Evolutionary conservation across 805 yeast species (phyloP), one percentile per base, ranked within the genome.

Genomic region (Starmerella stigmatis): DNA sequence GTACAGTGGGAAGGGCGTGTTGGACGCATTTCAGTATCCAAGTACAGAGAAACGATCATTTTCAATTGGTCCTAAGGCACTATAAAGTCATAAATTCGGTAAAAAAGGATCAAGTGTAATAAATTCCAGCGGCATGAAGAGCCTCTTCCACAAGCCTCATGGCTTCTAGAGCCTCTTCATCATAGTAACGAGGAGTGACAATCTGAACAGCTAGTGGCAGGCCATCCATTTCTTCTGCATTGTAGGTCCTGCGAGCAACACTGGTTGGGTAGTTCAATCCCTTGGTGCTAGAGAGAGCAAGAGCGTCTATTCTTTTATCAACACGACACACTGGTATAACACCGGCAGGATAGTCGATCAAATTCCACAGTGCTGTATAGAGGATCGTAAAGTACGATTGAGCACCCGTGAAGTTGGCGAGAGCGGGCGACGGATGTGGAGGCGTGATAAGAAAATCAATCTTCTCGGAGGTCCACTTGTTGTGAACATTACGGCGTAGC

Each of bases 191-290:
- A 48, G 68, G 68, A 15, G 81, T 75, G 4, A 78, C 75, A 28
- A 81, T 64, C 60, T 80, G 86, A 19, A 80, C 63, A 16, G 77
- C 74, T 13, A 75, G 76, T 0, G 85, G 78, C 46, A 78, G 74
- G 4, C 80, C 80, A 50, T 74, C 68, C 59, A 70, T 66, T 46
- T 69, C 70, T 44, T 64, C 70, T 1, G 79, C 71, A 51, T 75
- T 69, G 61, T 75, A 78, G 34, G 66, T 57, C n/a, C 63, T 61
- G 50, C 65, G 67, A 29, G 72, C 66, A 22, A 61, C 64, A 35
- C 61, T 54, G 41, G 76, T 80, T 4, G 66, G 55, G 4, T 62
- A 66, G 55, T 64, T 68, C 43, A 58, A 48, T 9, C 50, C 45
- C 33, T 48, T 39, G 26, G 49, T 43, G 25, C 52, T 48, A 53